Conservation (phyloP, 306 rosid species). For the Dalbergia cochinchinensis region DNA sequence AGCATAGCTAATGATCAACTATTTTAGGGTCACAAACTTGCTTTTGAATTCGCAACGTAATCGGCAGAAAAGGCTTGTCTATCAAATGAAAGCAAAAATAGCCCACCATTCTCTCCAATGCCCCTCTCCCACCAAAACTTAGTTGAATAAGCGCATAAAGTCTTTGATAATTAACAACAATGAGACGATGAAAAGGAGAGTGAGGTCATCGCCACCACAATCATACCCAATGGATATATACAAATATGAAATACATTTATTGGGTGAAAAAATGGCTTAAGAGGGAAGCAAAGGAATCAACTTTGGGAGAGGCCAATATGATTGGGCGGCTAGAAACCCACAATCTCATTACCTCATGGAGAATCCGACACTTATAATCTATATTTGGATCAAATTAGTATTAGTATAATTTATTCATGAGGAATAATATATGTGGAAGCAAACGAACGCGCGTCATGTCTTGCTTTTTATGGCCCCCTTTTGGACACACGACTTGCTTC, state of each 20-base stretch:
- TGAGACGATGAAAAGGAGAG: slow-evolving; percentile 29
- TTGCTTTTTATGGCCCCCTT: slow-evolving; percentile 43
- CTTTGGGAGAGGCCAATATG: slow-evolving; percentile 55
- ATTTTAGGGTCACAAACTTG: slow-evolving; percentile 31
- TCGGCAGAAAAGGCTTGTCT: not conserved
- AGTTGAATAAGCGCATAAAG: not conserved
- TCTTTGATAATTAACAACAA: not conserved
- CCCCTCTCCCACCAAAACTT: not conserved
- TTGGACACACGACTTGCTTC: slow-evolving; percentile 32
- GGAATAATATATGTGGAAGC: slow-evolving; percentile 66
- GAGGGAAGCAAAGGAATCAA: slow-evolving; percentile 73
- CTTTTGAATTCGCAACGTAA: not conserved
- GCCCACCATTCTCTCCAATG: not conserved
- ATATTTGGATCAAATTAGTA: slow-evolving; percentile 25
- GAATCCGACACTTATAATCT: slow-evolving; percentile 50
- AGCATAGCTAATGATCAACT: slow-evolving; percentile 27
- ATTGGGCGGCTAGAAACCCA: slow-evolving; percentile 56
- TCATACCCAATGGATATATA: slow-evolving; percentile 45
- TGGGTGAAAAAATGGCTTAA: slow-evolving; percentile 64
- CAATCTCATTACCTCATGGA: slow-evolving; percentile 41
- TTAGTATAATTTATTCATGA: slow-evolving; percentile 37
- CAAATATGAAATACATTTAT: not conserved
- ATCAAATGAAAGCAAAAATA: not conserved
- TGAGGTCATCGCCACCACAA: slow-evolving; percentile 35
- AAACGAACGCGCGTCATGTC: slow-evolving; percentile 51